phyloP scores from a whole-genome alignment of 257 asterid genomes.

The Rhazya stricta region DNA sequence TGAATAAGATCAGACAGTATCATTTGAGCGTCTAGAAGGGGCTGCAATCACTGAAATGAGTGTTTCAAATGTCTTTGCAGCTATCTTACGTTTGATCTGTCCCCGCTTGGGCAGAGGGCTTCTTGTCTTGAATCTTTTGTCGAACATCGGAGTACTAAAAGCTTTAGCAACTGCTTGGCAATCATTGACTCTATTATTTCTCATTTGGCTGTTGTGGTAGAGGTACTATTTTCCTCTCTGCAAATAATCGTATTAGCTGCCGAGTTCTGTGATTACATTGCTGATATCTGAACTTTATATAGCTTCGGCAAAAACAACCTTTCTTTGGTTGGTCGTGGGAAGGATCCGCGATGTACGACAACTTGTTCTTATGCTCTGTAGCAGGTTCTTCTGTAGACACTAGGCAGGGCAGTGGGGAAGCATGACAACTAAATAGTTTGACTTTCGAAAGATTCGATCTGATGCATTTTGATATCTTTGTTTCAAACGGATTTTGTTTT shows the following conservation, averaged over 20 bases:
- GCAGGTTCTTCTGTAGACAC: slow-evolving; percentile 19
- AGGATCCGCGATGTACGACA: slow-evolving; percentile 1
- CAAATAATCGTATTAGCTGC: not conserved
- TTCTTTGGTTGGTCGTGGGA: not conserved
- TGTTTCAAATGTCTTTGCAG: slow-evolving; percentile 47
- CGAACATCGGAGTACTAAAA: slow-evolving; percentile 10
- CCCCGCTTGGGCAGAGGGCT: slow-evolving; percentile 49
- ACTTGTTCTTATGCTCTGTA: slow-evolving; percentile 11
- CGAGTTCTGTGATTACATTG: not conserved
- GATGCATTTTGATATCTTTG: not conserved
- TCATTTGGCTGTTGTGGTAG: not conserved
- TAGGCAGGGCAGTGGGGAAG: slow-evolving; percentile 23
- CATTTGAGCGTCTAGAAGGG: slow-evolving; percentile 26
- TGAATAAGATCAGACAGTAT: slow-evolving; percentile 30
- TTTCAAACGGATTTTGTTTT: not conserved
- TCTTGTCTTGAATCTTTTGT: slow-evolving; percentile 20
- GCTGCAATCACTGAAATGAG: slow-evolving; percentile 31
- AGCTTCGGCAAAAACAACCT: not conserved
- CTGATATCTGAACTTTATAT: not conserved
- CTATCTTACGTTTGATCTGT: slow-evolving; percentile 55
- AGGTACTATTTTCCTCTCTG: not conserved
- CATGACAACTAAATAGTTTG: slow-evolving; percentile 45
- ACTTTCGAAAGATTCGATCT: slow-evolving; percentile 25
- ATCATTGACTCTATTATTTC: slow-evolving; percentile 20
- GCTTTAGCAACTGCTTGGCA: slow-evolving; percentile 13